Conservation (phyloP, 169 alveolate species). For the Cryptosporidium andersoni region DNA sequence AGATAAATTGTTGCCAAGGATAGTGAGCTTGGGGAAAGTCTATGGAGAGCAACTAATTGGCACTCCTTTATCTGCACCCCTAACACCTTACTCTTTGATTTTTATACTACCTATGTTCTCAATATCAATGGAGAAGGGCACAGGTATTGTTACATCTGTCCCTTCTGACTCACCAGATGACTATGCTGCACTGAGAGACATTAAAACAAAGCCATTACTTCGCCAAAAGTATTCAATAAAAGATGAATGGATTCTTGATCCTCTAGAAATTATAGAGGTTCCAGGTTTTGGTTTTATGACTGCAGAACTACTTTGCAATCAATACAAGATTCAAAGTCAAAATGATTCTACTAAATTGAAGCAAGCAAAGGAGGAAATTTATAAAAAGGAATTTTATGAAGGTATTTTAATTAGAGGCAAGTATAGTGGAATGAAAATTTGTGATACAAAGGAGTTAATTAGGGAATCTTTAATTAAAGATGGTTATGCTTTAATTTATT, state of each 20-base stretch:
- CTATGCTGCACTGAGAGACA: conserved; percentile 92
- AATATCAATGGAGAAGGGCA: conserved; percentile 94
- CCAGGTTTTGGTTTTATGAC: conserved; percentile 78
- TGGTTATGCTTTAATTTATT: conserved; percentile 85
- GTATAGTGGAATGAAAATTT: conserved; percentile 87
- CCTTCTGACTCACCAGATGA: conserved; percentile 99
- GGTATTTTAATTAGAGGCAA: conserved; percentile 95
- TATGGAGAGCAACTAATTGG: conserved; percentile 94
- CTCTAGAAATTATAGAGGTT: conserved; percentile 72
- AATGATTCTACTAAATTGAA: conserved; percentile 92
- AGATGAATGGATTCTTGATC: conserved; percentile 89
- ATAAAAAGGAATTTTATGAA: conserved; percentile 95
- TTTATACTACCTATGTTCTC: conserved; percentile 97
- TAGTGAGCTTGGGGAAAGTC: conserved; percentile 18
- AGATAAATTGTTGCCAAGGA: conserved; percentile 15
- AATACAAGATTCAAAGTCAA: conserved; percentile 86
- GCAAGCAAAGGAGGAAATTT: conserved; percentile 94
- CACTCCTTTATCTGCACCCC: conserved; percentile 91
- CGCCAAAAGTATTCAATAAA: conserved; percentile 87
- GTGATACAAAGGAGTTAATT: conserved; percentile 80
- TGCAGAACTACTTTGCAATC: conserved; percentile 81
- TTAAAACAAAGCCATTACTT: conserved; percentile 87
- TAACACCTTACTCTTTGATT: conserved; percentile 87
- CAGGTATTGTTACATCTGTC: conserved; percentile 98
- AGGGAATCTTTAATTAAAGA: conserved; percentile 77